A percentile compares a stretch with the other conserved stretches of the same genome.
These are phyloP conservation scores for Trichoderma virens DNA, from an alignment of 495 filamentous ascomycete species.

Conservation along the genomic window DNA sequence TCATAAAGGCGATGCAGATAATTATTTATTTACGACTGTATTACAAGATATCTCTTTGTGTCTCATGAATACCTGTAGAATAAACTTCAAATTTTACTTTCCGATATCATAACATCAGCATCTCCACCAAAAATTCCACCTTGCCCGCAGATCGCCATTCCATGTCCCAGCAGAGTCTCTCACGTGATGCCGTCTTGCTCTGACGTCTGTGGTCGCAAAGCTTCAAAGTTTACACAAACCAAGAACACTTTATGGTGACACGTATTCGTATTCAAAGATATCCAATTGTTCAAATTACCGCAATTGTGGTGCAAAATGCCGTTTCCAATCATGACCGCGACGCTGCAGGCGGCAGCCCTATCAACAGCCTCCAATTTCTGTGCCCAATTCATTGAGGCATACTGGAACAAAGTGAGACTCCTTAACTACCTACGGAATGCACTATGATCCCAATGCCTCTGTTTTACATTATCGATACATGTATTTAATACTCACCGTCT, in stretches of 20 bases:
- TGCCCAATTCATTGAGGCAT: conserved; percentile 69
- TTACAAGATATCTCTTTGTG: no score
- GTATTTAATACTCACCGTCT: background rate
- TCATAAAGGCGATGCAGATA: no score
- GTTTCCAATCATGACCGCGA: conserved; percentile 51
- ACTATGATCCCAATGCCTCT: background rate
- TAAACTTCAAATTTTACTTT: no score
- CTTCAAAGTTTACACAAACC: no score
- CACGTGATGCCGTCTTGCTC: background rate
- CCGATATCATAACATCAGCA: no score
- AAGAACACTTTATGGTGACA: no score
- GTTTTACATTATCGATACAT: conserved; percentile 4
- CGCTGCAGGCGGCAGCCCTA: conserved; percentile 64
- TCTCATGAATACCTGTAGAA: no score
- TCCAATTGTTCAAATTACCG: background rate
- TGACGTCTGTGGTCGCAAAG: no score
- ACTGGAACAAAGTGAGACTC: conserved; percentile 50
- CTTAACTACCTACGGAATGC: background rate
- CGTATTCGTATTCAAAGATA: no score
- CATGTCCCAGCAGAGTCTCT: background rate
- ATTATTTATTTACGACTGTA: no score
- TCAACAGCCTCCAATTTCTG: conserved; percentile 71
- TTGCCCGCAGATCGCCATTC: background rate
- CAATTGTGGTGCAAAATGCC: conserved; percentile 5
- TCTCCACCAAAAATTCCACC: conserved; percentile 4